Evolutionary conservation across 164 flowering plant genomes (phyloP).

Genomic region (Paratinospora sagittata): DNA sequence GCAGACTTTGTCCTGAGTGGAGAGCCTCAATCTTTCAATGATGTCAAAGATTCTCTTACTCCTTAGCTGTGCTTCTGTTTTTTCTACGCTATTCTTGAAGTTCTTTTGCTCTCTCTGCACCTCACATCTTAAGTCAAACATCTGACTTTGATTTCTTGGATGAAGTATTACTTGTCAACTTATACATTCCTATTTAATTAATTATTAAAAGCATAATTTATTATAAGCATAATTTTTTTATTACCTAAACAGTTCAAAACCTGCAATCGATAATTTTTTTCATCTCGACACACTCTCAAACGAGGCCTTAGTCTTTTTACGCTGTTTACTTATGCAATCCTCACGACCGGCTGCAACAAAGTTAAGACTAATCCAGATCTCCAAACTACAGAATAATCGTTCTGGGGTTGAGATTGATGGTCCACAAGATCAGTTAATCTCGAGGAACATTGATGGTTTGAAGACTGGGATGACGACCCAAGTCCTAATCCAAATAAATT

Average conservation of each 20-base stretch:
- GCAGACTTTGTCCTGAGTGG: not conserved
- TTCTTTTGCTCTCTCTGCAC: not conserved
- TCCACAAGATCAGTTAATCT: not conserved
- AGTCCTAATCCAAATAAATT: not conserved
- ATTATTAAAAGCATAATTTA: too few species aligned
- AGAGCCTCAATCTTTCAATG: not conserved
- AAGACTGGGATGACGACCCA: not conserved
- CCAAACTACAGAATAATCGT: too few species aligned
- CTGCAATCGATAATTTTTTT: too few species aligned
- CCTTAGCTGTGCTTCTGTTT: not conserved
- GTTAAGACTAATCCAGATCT: too few species aligned
- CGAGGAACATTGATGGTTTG: not conserved
- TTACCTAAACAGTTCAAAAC: too few species aligned
- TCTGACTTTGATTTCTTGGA: not conserved
- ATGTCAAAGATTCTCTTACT: conserved; percentile 7
- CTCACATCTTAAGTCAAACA: not conserved
- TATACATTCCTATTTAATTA: not conserved
- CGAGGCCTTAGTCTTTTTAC: too few species aligned
- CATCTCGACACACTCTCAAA: too few species aligned
- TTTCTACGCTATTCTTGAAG: not conserved
- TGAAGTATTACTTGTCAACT: not conserved
- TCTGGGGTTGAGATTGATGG: too few species aligned
- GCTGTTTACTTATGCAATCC: too few species aligned
- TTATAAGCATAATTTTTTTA: too few species aligned
- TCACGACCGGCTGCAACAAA: too few species aligned